Base-by-base conservation (phyloP, 2,329 filamentous ascomycete species). In the Hypocreales sp. region DNA sequence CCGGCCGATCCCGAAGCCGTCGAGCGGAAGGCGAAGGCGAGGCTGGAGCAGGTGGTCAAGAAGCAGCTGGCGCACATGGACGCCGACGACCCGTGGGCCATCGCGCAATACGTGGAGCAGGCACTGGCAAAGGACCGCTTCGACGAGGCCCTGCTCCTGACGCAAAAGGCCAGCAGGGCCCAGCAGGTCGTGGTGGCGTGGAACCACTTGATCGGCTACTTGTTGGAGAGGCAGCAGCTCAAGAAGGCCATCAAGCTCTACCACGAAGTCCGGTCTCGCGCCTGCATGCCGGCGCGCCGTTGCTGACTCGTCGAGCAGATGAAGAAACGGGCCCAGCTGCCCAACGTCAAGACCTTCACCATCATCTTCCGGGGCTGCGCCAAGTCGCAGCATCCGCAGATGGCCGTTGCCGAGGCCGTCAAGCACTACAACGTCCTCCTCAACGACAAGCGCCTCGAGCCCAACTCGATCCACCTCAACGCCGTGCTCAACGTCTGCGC, bases 251-350 rank as follows among this genome's bases (percentile, higher is more conserved):
- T 92, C 31, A 84, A 79, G 53, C 60, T 83, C n/a, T 94, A 74
- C 56, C 93, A 94, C 50, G 87, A 95, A 50, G 79, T 80, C 50
- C 35, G 60, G 33, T 12, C 18, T 24, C 15, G 12, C 15, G 11
- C 21, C 12, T 7, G 5, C 11, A 4, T 13, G 11, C 11, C 4
- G 11, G 12, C 21, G 7, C 12, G 12, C 5, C 4, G 4, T 12
- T 13, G 21, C 21, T 22, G 7, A 22, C 21, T 14, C 21, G 5
- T 11, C 5, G 12, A 11, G 9, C 39, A 82, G 79, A 95, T 98
- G 87, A 98, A 95, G 58, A 95, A 95, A 56, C 69, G 84, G 34
- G 76, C 64, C 5, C 79, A 92, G 41, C 61, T 67, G 15, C 87
- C 90, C 1, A 87, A 86, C 46, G 67, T 72, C 4, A 69, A 77